These are phyloP conservation scores for Pleurozium schreberi DNA, from an alignment of 225 moss, liverwort and hornwort species.

Conservation along the genomic window DNA sequence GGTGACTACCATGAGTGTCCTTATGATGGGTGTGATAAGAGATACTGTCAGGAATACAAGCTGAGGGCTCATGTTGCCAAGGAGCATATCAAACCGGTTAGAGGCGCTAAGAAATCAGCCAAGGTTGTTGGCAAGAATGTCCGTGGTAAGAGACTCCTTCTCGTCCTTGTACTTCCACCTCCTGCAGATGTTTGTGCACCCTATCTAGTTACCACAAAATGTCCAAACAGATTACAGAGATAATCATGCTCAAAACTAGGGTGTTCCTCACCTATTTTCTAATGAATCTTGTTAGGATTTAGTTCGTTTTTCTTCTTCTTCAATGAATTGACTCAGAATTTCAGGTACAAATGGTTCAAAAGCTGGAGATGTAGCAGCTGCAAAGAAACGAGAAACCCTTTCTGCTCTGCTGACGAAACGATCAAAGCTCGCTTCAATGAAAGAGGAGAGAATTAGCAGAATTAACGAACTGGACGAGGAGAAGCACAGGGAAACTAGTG, in stretches of 20 bases:
- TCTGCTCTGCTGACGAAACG: slow-evolving; percentile 49
- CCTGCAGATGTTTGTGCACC: not conserved
- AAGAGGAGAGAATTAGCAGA: slow-evolving; percentile 52
- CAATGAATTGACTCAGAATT: not conserved
- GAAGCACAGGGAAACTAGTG: slow-evolving; percentile 52
- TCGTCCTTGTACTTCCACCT: not conserved
- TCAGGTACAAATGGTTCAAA: slow-evolving; percentile 27
- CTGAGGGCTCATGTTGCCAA: slow-evolving; percentile 90
- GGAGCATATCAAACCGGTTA: slow-evolving; percentile 54
- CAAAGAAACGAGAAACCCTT: slow-evolving; percentile 55
- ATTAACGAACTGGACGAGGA: slow-evolving; percentile 61
- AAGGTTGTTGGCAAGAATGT: slow-evolving; percentile 19
- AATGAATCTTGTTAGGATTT: not conserved
- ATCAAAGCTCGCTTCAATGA: slow-evolving; percentile 54
- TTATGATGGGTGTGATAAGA: slow-evolving; percentile 84
- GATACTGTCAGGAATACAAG: slow-evolving; percentile 97
- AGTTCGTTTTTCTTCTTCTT: not conserved
- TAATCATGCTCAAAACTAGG: not conserved
- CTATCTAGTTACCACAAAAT: not conserved
- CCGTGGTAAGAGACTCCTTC: slow-evolving; percentile 15
- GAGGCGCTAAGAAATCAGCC: slow-evolving; percentile 26
- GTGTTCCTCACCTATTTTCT: not conserved
- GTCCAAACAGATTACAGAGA: not conserved
- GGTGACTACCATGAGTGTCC: slow-evolving; percentile 98
- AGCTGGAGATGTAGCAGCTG: slow-evolving; percentile 50